Percentiles rank a stretch among this genome's conserved stretches.
Evolutionary conservation across 352 stramenopile genomes (phyloP).

Genomic region (Pythium rishiriense): DNA sequence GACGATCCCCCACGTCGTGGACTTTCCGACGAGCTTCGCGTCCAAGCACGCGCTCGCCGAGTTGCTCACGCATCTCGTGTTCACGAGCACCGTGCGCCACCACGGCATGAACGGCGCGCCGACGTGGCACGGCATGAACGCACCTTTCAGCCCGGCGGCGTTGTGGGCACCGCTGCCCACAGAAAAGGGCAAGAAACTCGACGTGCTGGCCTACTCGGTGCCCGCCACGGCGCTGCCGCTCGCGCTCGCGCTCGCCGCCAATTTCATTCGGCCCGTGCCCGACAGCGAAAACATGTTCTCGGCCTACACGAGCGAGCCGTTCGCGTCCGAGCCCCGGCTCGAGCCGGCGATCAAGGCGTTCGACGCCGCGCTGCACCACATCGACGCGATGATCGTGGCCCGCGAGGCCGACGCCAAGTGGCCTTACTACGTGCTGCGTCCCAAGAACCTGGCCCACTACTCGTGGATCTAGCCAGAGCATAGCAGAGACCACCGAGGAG

Average conservation of each 20-base stretch:
- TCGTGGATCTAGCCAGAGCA: background rate
- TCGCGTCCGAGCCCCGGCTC: background rate
- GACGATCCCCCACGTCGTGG: conserved; percentile 9
- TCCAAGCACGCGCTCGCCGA: conserved; percentile 4
- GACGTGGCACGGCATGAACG: conserved; percentile 19
- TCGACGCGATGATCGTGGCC: background rate
- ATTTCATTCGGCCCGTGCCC: background rate
- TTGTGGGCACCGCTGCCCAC: conserved; percentile 23
- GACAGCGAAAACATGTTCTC: background rate
- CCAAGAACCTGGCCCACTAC: background rate
- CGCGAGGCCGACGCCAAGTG: background rate
- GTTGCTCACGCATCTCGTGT: conserved; percentile 20
- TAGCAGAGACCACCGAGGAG: too few species aligned
- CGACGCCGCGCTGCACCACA: background rate
- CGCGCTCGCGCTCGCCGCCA: background rate
- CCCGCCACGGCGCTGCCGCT: background rate
- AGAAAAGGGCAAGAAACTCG: conserved; percentile 11
- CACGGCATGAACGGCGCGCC: conserved; percentile 26
- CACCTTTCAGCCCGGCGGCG: conserved; percentile 15
- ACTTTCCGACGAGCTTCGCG: conserved; percentile 15
- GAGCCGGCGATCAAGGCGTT: background rate
- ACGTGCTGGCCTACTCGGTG: conserved; percentile 14
- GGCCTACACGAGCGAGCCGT: background rate
- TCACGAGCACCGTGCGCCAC: conserved; percentile 25
- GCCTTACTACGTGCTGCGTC: background rate